A percentile compares a stretch with the other conserved stretches of the same genome.
Conservation (phyloP, 73 alveolate genomes). For the Blepharisma stoltei region DNA sequence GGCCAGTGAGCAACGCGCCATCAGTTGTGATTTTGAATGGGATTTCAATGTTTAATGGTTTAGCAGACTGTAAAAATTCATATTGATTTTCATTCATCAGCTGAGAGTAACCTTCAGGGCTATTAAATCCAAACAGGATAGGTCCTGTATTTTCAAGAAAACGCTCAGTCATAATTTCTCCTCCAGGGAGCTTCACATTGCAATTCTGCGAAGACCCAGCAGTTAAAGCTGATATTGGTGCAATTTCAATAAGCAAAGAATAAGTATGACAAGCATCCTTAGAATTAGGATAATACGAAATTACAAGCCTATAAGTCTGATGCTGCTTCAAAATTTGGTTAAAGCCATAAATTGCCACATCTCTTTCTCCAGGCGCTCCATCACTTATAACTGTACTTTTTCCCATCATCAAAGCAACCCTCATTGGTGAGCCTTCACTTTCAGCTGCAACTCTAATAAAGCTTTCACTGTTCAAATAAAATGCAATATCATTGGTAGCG, state of each 20-base stretch:
- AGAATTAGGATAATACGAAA: not conserved
- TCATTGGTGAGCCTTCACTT: slow-evolving; percentile 26
- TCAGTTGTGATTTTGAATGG: slow-evolving; percentile 1
- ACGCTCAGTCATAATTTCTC: not conserved
- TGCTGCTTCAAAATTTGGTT: not conserved
- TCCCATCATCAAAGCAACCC: not conserved
- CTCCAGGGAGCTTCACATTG: not conserved
- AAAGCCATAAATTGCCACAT: not conserved
- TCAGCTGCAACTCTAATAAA: slow-evolving; percentile 9
- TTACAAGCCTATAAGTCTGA: not conserved
- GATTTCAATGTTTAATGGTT: not conserved
- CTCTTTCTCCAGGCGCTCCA: not conserved
- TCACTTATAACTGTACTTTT: not conserved
- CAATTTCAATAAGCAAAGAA: not conserved
- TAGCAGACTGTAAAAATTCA: not conserved
- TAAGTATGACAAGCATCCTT: slow-evolving; percentile 4
- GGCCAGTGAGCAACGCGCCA: slow-evolving; percentile 11
- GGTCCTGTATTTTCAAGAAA: not conserved
- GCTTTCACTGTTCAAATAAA: not conserved
- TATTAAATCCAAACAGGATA: not conserved
- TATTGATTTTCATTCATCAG: not conserved
- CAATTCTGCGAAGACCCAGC: not conserved
- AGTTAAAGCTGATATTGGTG: not conserved
- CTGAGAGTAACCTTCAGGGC: not conserved
- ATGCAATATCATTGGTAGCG: not conserved